These are phyloP conservation scores for Litchi chinensis DNA, from an alignment of 345 rosid genomes.

Conservation along the genomic window DNA sequence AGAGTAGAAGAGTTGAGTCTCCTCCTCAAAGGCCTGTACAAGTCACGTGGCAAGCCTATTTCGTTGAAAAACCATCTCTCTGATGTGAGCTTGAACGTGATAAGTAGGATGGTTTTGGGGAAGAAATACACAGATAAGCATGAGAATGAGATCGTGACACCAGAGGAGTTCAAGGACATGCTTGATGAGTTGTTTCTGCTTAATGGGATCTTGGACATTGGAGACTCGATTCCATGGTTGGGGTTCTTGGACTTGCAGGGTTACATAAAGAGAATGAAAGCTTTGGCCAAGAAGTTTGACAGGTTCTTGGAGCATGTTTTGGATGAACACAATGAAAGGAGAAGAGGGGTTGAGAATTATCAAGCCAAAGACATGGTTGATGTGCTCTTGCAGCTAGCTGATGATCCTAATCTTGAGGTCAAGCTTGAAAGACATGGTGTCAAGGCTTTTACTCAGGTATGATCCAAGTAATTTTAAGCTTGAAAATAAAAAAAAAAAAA, in stretches of 20 bases:
- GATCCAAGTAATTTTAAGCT: no score
- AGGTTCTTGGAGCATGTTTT: conserved; percentile 60
- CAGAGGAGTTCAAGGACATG: conserved; percentile 70
- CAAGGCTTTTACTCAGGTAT: conserved; percentile 64
- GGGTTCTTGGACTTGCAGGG: conserved; percentile 66
- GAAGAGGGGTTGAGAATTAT: conserved; percentile 35
- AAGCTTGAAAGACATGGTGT: conserved; percentile 65
- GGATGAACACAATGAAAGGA: conserved; percentile 53
- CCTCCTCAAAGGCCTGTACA: conserved; percentile 30
- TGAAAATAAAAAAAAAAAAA: no score
- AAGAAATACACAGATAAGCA: conserved; percentile 49
- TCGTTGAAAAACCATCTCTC: conserved; percentile 47
- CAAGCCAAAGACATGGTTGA: conserved; percentile 70
- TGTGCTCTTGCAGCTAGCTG: conserved; percentile 61
- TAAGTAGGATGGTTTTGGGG: conserved; percentile 67
- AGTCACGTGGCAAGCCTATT: conserved; percentile 22
- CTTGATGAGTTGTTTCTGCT: conserved; percentile 65
- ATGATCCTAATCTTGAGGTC: conserved; percentile 56
- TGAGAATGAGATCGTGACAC: conserved; percentile 39
- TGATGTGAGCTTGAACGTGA: conserved; percentile 53
- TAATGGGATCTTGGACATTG: conserved; percentile 62
- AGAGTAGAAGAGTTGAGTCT: conserved; percentile 47
- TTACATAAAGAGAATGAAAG: conserved; percentile 67
- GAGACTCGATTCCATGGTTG: conserved; percentile 73
- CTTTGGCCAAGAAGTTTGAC: conserved; percentile 54